phyloP scores from a whole-genome alignment of 345 rosid genomes.

The Aquilaria yunnanensis region DNA sequence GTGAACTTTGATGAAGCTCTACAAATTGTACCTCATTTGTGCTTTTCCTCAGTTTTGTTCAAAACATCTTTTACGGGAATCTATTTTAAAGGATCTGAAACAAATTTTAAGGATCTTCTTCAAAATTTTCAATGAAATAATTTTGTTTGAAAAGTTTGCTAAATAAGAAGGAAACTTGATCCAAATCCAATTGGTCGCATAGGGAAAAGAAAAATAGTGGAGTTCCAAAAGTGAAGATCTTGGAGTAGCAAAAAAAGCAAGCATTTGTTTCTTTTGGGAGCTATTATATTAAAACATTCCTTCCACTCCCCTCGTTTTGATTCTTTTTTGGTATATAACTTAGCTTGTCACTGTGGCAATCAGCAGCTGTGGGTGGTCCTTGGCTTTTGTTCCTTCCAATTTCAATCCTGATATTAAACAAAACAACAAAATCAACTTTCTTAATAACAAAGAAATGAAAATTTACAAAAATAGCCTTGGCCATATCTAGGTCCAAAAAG shows the following conservation, averaged over 20 bases:
- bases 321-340: constrained; percentile 19
- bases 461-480: constrained; percentile 17
- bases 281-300: constrained; percentile 7
- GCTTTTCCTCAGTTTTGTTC: no score
- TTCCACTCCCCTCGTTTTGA: constrained; percentile 17
- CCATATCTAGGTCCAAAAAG: background rate
- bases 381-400: constrained; percentile 27
- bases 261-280: constrained; percentile 30
- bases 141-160: no score
- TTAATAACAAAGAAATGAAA: constrained; percentile 36
- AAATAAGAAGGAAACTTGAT: no score
- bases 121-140: no score
- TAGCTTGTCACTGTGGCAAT: constrained; percentile 31
- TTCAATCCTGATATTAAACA: constrained; percentile 21
- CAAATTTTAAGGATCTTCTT: no score
- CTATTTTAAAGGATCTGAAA: no score
- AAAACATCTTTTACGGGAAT: no score
- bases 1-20: no score
- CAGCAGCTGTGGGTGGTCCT: constrained; percentile 23
- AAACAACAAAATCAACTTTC: constrained; percentile 24
- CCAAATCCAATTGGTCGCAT: background rate
- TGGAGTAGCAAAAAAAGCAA: constrained; percentile 25
- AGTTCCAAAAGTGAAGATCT: constrained; percentile 43
- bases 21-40: no score
- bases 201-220: constrained; percentile 32